Evolutionary conservation across 805 yeast genomes (phyloP), one percentile per base, ranked within the genome.

Genomic region (Cyberlindnera japonica): DNA sequence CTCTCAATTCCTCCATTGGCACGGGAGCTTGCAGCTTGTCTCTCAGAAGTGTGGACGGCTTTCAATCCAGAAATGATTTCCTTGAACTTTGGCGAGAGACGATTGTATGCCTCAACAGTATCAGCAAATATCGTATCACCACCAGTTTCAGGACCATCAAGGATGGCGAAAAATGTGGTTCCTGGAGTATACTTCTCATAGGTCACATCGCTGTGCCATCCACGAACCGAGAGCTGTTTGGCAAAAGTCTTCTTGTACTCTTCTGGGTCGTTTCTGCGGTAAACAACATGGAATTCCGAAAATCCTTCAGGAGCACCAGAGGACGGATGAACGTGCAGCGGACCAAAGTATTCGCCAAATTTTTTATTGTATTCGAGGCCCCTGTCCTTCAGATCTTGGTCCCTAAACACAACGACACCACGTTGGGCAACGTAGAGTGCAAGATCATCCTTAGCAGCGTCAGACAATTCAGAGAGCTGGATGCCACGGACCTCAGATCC

Each of bases 81-180:
- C 57, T 79, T 71, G 66, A 83, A 74, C 21, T 67, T 72, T 18
- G 84, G 83, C 1, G 90, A 82, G 38, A 84, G 68, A 53, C 90
- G 67, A 43, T 79, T 74, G 61, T 80, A 84, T 10, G 87, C 88
- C 58, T 81, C 88, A 26, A 69, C 68, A 20, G 79, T 69, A 55
- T 82, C 86, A n/a, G 85, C 75, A 56, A 82, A 84, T 35, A 82
- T 65, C n/a, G 87, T 84, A 59, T 84, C 93, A 46, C 93, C 93
- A 39, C 91, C 89, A 30, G 77, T 59, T 17, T 72, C 76, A 20
- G 79, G 79, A 25, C 71, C 69, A 43, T 81, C 83, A 35, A 82
- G 64, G 41, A 81, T 77, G 15, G 77, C 68, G 54, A 84, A 79
- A 46, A 81, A 73, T 1, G 95, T 83, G 41, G 74, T 67, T 13